Evolutionary conservation across 352 stramenopile genomes (phyloP).

Genomic region (Phytophthora sansomeana): DNA sequence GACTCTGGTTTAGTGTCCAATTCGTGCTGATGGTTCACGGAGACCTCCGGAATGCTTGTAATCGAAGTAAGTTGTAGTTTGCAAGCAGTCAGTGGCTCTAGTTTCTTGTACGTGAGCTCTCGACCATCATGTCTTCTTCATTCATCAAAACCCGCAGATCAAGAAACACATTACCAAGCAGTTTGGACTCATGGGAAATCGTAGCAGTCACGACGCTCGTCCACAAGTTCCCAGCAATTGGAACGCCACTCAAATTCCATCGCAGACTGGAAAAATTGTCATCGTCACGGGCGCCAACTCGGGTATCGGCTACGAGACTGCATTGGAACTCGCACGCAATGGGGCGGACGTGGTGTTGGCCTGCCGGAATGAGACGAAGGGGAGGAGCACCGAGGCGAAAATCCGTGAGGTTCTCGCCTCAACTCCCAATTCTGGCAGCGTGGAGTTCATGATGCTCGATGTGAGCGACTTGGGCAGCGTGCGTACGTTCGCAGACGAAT

Average conservation of each 20-base stretch:
- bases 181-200: neutral
- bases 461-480: conserved; percentile 54
- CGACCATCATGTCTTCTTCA: neutral
- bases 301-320: conserved; percentile 40
- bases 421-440: conserved; percentile 14
- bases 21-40: neutral
- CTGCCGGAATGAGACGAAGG: conserved; percentile 25
- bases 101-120: too few relatives aligned
- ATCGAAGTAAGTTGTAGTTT: too few relatives aligned
- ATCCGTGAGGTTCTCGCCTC: conserved; percentile 16
- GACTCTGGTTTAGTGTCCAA: neutral
- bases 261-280: conserved; percentile 19
- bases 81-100: neutral
- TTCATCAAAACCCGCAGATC: neutral
- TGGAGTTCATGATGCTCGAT: conserved; percentile 67
- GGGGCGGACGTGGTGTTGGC: conserved; percentile 41
- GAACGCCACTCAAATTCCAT: conserved; percentile 21
- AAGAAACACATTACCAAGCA: neutral
- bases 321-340: conserved; percentile 18
- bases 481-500: conserved; percentile 45
- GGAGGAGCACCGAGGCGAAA: conserved; percentile 7
- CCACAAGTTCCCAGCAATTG: conserved; percentile 13
- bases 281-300: conserved; percentile 21
- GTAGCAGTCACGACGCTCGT: neutral
- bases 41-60: neutral